Conservation (phyloP, 2,329 filamentous ascomycete genomes). For the Seiridium unicorne region DNA sequence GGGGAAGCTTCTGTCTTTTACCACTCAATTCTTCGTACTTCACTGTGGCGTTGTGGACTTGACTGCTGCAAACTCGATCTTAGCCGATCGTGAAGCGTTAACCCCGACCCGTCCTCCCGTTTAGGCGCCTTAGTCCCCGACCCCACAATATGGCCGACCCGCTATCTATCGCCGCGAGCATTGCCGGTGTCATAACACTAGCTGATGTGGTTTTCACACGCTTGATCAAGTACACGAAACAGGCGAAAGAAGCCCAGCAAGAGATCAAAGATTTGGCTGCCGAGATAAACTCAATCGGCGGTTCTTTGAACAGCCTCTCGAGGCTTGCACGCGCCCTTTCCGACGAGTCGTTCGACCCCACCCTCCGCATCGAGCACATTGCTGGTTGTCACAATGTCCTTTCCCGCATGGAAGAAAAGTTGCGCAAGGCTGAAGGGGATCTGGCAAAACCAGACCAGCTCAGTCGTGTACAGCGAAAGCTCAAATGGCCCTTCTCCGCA, state of each 20-base stretch:
- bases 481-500: neutral
- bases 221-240: constrained; percentile 20
- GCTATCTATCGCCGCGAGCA: constrained; percentile 24
- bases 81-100: too few species aligned
- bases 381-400: neutral
- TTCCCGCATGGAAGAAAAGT: neutral
- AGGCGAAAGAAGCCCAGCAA: constrained; percentile 17
- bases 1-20: too few species aligned
- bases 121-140: too few species aligned
- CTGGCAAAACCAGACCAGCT: neutral
- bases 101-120: too few species aligned
- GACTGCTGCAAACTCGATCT: too few species aligned
- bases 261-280: constrained; percentile 11
- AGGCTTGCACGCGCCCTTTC: neutral
- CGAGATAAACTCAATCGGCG: neutral
- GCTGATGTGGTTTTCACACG: constrained; percentile 20
- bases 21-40: too few species aligned
- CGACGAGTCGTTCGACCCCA: neutral
- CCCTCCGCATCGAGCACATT: neutral
- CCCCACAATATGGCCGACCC: constrained; percentile 10
- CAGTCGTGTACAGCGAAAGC: neutral
- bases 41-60: too few species aligned
- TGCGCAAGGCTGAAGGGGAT: neutral
- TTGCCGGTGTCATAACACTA: constrained; percentile 27
- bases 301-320: neutral